These are phyloP conservation scores for Miscanthus sacchariflorus DNA, from an alignment of 202 grass and related monocot genomes.

Conservation along the genomic window DNA sequence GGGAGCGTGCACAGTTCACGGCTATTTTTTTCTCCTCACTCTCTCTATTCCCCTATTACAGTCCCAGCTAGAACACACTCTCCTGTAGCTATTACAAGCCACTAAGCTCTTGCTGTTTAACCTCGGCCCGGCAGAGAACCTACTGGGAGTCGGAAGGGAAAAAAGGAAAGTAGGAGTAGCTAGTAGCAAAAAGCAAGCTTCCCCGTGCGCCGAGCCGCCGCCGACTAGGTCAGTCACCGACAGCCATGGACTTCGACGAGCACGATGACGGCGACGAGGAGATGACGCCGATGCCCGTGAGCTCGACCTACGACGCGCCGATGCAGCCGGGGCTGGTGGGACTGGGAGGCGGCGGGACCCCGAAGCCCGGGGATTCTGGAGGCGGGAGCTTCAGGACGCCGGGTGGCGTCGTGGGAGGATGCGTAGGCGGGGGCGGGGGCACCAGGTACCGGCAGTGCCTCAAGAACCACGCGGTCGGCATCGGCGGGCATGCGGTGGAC, in stretches of 20 bases:
- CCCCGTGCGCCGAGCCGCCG: background rate
- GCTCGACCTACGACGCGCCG: constrained; percentile 62
- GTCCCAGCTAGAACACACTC: background rate
- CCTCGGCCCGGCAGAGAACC: constrained; percentile 20
- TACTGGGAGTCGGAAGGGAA: constrained; percentile 14
- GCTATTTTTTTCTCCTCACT: background rate
- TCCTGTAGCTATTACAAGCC: constrained; percentile 33
- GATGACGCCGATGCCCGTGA: constrained; percentile 61
- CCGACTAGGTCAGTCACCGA: background rate
- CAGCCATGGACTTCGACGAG: constrained; percentile 74
- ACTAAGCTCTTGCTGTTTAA: constrained; percentile 35
- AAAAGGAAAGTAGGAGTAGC: background rate
- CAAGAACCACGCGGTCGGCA: constrained; percentile 85
- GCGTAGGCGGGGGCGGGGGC: background rate
- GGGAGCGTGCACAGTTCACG: constrained; percentile 38
- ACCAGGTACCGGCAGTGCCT: constrained; percentile 83
- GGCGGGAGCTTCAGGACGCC: constrained; percentile 29
- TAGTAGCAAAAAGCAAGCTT: background rate
- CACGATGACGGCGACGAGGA: constrained; percentile 72
- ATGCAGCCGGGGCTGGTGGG: constrained; percentile 20
- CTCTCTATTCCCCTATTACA: constrained; percentile 9
- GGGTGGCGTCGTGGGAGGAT: background rate
- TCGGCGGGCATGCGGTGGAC: constrained; percentile 64
- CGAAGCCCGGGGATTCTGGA: constrained; percentile 29
- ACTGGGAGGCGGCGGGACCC: background rate